Evolutionary conservation across 345 rosid genomes (phyloP).

Genomic region (Gynandropsis gynandra): DNA sequence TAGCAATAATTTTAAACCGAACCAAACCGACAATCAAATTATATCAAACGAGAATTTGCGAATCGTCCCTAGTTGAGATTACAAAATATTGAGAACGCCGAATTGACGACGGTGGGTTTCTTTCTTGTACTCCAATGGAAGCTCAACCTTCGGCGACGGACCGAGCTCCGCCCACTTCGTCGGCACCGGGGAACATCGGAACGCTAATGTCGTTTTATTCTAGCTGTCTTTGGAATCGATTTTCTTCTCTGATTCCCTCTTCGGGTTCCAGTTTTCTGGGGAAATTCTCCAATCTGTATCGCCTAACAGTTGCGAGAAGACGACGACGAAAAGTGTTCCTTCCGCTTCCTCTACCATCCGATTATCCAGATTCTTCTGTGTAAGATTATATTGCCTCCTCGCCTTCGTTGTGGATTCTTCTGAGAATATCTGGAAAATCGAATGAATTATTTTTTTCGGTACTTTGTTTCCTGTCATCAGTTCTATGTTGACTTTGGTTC

Average conservation of each 20-base stretch:
- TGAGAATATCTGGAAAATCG: neutral
- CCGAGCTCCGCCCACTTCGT: constrained; percentile 19
- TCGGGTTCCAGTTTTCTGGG: constrained; percentile 32
- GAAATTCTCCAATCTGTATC: constrained; percentile 44
- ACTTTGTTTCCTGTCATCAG: neutral
- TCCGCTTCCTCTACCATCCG: constrained; percentile 69
- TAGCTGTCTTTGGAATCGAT: constrained; percentile 40
- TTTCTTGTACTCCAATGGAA: constrained; percentile 26
- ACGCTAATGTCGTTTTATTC: constrained; percentile 46
- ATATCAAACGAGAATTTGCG: no score
- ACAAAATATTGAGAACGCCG: no score
- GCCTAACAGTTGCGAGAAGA: constrained; percentile 34
- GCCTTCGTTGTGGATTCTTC: neutral
- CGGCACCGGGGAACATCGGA: constrained; percentile 25
- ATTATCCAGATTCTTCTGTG: constrained; percentile 39
- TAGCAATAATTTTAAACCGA: no score
- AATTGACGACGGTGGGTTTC: no score
- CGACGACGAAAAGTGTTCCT: constrained; percentile 46
- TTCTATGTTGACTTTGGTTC: neutral
- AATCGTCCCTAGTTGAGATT: no score
- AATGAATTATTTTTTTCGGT: no score
- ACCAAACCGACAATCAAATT: no score
- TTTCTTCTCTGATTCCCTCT: constrained; percentile 36
- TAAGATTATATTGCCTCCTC: constrained; percentile 25
- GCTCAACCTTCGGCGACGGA: constrained; percentile 24